Base-by-base conservation (phyloP, 2,329 filamentous ascomycete genomes). In the Alternaria metachromatica region DNA sequence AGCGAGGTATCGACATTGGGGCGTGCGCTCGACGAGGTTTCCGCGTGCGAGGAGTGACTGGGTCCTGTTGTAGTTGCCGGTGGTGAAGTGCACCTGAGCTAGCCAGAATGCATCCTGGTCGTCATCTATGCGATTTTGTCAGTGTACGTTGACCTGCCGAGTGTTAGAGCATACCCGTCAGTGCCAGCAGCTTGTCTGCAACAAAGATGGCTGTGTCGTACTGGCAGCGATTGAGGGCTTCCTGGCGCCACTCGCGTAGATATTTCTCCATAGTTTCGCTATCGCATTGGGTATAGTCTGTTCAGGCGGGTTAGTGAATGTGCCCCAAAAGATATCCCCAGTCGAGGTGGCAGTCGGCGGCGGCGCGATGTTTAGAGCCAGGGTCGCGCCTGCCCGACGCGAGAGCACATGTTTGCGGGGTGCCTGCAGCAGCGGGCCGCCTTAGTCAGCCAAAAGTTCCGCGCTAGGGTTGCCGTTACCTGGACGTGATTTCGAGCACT, bases 161-260 rank as follows among this genome's bases (percentile, higher is more conserved):
- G 13, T 18, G 13, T 25, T 49, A 13, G 15, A 60, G n/a, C 88
- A 70, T 82, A 97, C 95, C 93, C 41, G 95, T 98, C 76, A 99
- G 85, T 62, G 96, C 96, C 62, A 98, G 87, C 72, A 99, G 86
- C 84, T 99, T 99, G 86, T 99, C 96, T 68, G 94, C 96, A 69
- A 98, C 93, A 79, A 97, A 98, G 73, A 98, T 95, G 76, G 96
- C 96, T 33, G 95, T 93, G 70, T 98, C 95, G 80, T 97, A 94
- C 80, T 99, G 96, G 69, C 96, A 93, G 81, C 96, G 96, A 82
- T 97, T 95, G 76, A 97, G 85, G 78, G 95, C 94, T 84, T 97
- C 94, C 82, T 97, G 93, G 78, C 94, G 89, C 96, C 96, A 99
- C 76, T 92, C 91, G 78, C 94, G 91, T 77, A 99, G 87, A 82